Evolutionary conservation across 2,329 filamentous ascomycete species (phyloP).

Genomic region (Chaetomium strumarium): DNA sequence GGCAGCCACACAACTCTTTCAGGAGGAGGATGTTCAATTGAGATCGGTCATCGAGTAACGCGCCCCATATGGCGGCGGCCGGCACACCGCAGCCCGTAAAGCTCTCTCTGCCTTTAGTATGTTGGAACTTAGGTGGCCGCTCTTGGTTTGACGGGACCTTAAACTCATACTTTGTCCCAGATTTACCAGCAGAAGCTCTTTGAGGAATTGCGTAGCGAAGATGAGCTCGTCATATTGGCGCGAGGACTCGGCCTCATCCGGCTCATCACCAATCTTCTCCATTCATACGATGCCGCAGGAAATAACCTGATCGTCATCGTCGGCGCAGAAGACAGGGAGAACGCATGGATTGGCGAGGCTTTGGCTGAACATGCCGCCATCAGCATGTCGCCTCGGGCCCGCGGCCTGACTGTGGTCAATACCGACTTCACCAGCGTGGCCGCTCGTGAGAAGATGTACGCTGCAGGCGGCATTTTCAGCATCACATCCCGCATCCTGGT

Average conservation of each 20-base stretch:
- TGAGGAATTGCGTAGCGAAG: conserved; percentile 79
- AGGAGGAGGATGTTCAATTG: no score
- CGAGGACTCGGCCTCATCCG: conserved; percentile 87
- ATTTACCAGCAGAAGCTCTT: conserved; percentile 95
- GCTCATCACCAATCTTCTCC: conserved; percentile 89
- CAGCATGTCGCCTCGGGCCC: conserved; percentile 73
- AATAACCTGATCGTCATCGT: conserved; percentile 88
- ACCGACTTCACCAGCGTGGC: conserved; percentile 87
- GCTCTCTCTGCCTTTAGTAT: conserved; percentile 69
- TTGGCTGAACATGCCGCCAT: conserved; percentile 92
- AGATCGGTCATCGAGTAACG: not conserved
- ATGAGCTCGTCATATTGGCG: conserved; percentile 89
- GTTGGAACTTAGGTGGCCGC: conserved; percentile 19
- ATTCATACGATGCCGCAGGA: conserved; percentile 92
- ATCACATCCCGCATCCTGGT: conserved; percentile 94
- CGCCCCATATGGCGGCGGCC: conserved; percentile 46
- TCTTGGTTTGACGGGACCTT: not conserved
- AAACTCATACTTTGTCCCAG: conserved; percentile 33
- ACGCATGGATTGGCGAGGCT: conserved; percentile 94
- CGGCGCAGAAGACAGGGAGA: conserved; percentile 86
- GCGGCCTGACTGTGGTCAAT: conserved; percentile 86
- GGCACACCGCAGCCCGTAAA: conserved; percentile 59
- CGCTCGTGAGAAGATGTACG: conserved; percentile 86
- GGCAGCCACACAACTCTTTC: no score
- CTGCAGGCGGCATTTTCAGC: conserved; percentile 83